Evolutionary conservation across 2,329 filamentous ascomycete species (phyloP), one percentile per base, ranked within the genome.

Genomic region (Nemania sp.): DNA sequence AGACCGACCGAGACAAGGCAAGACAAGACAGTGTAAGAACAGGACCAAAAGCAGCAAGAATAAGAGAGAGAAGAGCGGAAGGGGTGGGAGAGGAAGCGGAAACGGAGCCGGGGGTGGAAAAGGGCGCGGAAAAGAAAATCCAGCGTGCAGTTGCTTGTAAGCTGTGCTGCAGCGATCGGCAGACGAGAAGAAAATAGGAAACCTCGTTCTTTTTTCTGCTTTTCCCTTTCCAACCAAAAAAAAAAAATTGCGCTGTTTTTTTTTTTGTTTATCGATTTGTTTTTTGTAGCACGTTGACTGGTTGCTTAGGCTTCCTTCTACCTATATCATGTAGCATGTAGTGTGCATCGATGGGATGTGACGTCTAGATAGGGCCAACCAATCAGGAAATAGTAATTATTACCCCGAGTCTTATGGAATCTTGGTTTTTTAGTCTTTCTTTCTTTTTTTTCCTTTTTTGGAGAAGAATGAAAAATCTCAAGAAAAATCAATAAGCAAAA

Each of bases 361-460:
- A 20, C 45, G 45, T 47, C 45, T 47, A 24, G 45, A 47, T 11
- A 24, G n/a, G n/a, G 45, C 43, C 43, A 47, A 20, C 45, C 45
- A 24, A 47, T 24, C n/a, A 47, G 45, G 45, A 24, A 47, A 20
- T 18, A 20, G 8, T 20, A 22, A 47, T 10, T 47, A 24, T 47
- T 24, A 18, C 5, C 22, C 45, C 45, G 15, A 24, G 45, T 47
- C 41, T 47, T 47, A 24, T 47, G 45, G n/a, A 47, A 10, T 35
- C 32, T 35, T 35, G 32, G 7, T 35, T 35, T 35, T 35, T 35
- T n/a, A n/a, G n/a, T n/a, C n/a, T 32, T 32, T 35, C 11, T 35
- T 35, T 35, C 32, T 35, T 8, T 4, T 47, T 22, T 10, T 11
- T 47, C 24, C 18, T 47, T 47, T 22, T 22, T 47, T 3, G n/a